These are phyloP conservation scores for Claviceps monticola DNA, from an alignment of 2,329 filamentous ascomycete species.

Conservation along the genomic window DNA sequence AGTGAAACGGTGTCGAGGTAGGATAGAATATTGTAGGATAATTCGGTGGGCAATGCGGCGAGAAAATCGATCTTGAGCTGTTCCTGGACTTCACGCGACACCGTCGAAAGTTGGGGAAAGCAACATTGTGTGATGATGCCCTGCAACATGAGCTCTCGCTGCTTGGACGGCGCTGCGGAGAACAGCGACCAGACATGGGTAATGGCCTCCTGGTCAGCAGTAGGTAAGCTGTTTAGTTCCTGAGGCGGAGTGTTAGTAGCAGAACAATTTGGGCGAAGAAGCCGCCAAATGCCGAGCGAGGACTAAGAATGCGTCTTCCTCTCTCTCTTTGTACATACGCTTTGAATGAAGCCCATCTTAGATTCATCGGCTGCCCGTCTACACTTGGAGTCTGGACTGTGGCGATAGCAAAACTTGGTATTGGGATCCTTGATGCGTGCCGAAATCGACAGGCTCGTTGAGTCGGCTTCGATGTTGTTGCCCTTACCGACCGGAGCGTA, in stretches of 20 bases:
- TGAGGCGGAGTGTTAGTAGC: conserved; percentile 20
- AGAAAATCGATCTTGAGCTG: conserved; percentile 97
- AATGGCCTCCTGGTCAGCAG: conserved; percentile 85
- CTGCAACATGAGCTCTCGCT: conserved; percentile 90
- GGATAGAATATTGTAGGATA: conserved; percentile 86
- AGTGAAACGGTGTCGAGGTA: conserved; percentile 88
- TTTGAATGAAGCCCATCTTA: conserved; percentile 90
- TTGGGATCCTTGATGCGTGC: conserved; percentile 42
- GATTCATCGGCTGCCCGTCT: conserved; percentile 83
- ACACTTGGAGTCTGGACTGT: conserved; percentile 88
- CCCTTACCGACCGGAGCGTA: conserved; percentile 67
- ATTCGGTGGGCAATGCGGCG: conserved; percentile 71
- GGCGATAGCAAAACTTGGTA: conserved; percentile 91
- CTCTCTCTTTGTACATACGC: conserved; percentile 36
- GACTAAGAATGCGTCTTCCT: not conserved
- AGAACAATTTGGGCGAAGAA: not conserved
- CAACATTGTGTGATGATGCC: conserved; percentile 94
- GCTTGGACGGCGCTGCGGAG: conserved; percentile 85
- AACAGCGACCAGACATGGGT: conserved; percentile 97
- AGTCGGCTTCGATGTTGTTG: conserved; percentile 21
- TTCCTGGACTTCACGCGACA: conserved; percentile 81
- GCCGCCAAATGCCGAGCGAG: not conserved
- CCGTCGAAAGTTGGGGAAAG: conserved; percentile 88
- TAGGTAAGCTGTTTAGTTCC: conserved; percentile 70
- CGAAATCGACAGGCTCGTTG: conserved; percentile 3